phyloP scores from a whole-genome alignment of 805 yeast species.

The Spencermartinsiella europaea region DNA sequence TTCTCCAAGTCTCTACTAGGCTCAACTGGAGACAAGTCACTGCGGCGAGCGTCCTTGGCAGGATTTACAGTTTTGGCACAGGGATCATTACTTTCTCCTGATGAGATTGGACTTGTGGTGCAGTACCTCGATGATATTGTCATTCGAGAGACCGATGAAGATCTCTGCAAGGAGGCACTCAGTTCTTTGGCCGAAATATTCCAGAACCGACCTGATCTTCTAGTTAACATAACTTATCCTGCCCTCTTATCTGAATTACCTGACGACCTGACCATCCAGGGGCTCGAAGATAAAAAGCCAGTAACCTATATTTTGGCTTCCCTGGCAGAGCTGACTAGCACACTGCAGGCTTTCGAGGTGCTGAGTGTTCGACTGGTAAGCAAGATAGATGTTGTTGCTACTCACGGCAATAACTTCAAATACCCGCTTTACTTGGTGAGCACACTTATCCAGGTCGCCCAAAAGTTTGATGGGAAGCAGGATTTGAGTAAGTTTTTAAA shows the following conservation, averaged over 20 bases:
- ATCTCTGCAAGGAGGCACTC: constrained; percentile 49
- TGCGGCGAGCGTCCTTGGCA: constrained; percentile 47
- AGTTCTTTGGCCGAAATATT: constrained; percentile 50
- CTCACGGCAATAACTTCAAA: constrained; percentile 8
- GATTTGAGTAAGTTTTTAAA: constrained; percentile 20
- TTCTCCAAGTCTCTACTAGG: constrained; percentile 66
- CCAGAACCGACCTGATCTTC: constrained; percentile 32
- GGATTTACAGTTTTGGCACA: constrained; percentile 13
- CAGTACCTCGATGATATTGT: constrained; percentile 61
- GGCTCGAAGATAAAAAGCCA: constrained; percentile 7
- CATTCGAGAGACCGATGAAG: constrained; percentile 45
- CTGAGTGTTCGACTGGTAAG: constrained; percentile 36
- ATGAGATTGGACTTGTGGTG: constrained; percentile 58
- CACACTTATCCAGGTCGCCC: constrained; percentile 27
- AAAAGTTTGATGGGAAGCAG: constrained; percentile 17
- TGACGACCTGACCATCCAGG: constrained; percentile 19
- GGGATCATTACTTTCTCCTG: constrained; percentile 38
- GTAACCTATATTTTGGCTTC: constrained; percentile 28
- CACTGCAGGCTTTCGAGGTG: constrained; percentile 34
- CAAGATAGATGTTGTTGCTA: constrained; percentile 26
- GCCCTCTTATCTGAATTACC: constrained; percentile 48
- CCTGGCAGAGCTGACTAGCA: constrained; percentile 31
- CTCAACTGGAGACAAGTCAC: constrained; percentile 59
- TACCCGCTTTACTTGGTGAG: constrained; percentile 25
- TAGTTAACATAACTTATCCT: constrained; percentile 50